phyloP scores from a whole-genome alignment of 371 early-diverging fungal genomes.

The Rhizopus sp. region DNA sequence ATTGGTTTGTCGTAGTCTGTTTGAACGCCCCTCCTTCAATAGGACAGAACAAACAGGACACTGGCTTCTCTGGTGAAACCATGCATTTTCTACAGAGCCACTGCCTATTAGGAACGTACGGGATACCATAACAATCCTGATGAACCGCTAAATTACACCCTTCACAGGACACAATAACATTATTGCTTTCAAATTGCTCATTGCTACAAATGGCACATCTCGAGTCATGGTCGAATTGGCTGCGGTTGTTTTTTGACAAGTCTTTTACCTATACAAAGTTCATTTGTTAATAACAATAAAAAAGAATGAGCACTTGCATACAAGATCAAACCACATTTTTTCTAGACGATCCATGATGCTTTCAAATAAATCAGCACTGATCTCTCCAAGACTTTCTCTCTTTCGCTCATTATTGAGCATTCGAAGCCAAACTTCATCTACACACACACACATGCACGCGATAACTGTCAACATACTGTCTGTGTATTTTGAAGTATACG shows the following conservation, averaged over 20 bases:
- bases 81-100: slow-evolving; percentile 99
- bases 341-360: slow-evolving; percentile 89
- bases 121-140: slow-evolving; percentile 99
- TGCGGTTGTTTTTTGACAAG: slow-evolving; percentile 42
- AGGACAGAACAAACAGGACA: slow-evolving; percentile 93
- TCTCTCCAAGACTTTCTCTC: slow-evolving; percentile 53
- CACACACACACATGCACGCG: slow-evolving; percentile 15
- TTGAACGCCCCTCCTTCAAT: slow-evolving; percentile 96
- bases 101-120: slow-evolving; percentile 98
- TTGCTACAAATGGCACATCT: slow-evolving; percentile 95
- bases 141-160: slow-evolving; percentile 99
- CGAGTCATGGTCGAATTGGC: slow-evolving; percentile 50
- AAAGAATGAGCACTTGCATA: slow-evolving; percentile 34
- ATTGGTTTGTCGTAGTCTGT: slow-evolving; percentile 86
- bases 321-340: slow-evolving; percentile 96
- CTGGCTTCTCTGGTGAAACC: slow-evolving; percentile 88
- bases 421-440: slow-evolving; percentile 75
- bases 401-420: slow-evolving; percentile 68
- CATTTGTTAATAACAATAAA: slow-evolving; percentile 4
- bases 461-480: background rate
- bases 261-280: slow-evolving; percentile 35
- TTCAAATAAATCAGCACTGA: slow-evolving; percentile 78
- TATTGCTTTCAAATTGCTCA: slow-evolving; percentile 95
- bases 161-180: slow-evolving; percentile 99
- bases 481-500: background rate